Conservation (phyloP, 768 basidiomycete genomes). For the Boletus subparvulus region DNA sequence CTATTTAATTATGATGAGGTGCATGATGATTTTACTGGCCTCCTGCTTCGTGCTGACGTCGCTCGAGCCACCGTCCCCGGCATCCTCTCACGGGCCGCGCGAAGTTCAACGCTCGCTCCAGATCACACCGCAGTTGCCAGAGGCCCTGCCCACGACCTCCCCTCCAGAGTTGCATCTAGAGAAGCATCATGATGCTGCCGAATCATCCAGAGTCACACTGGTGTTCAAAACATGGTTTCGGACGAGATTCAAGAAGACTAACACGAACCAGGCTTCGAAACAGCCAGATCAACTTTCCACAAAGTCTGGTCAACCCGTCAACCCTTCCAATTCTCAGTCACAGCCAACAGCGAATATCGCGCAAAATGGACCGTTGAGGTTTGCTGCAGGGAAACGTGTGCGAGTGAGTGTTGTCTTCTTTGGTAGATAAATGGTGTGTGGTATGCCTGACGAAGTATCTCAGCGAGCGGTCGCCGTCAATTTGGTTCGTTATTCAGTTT, state of each 20-base stretch:
- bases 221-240: no score
- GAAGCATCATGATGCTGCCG: no score
- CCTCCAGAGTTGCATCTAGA: neutral
- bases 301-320: neutral
- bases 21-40: no score
- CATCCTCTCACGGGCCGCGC: no score
- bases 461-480: neutral
- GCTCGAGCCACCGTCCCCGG: no score
- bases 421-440: no score
- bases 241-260: no score
- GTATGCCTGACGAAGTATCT: neutral
- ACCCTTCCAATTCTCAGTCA: no score
- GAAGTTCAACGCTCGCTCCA: neutral
- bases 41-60: no score
- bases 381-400: neutral
- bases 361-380: neutral
- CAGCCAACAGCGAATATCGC: neutral
- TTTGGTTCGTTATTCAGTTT: neutral
- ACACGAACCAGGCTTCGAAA: neutral
- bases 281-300: neutral
- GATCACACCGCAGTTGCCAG: neutral
- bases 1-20: no score
- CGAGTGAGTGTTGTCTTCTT: neutral
- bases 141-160: fast-evolving
- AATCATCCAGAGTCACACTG: no score